A percentile compares a stretch with the other conserved stretches of the same genome.
Evolutionary conservation across 371 early-diverging fungal genomes (phyloP).

Genomic region (Gilbertella persicaria): DNA sequence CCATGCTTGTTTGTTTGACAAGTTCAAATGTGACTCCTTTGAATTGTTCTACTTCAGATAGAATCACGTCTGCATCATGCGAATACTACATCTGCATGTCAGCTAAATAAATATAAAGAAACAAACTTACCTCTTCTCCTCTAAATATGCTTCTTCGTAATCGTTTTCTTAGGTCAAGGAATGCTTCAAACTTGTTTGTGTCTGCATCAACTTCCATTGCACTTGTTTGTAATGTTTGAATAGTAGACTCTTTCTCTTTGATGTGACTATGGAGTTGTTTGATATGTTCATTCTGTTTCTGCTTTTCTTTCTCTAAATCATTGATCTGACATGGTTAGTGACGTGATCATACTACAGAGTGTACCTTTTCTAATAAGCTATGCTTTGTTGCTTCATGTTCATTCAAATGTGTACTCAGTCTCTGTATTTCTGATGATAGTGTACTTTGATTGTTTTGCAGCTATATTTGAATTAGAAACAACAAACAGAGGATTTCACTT

Average conservation of each 20-base stretch:
- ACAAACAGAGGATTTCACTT: not conserved
- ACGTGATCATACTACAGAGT: constrained; percentile 21
- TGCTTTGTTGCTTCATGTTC: constrained; percentile 15
- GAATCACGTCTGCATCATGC: constrained; percentile 31
- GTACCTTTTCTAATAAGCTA: constrained; percentile 23
- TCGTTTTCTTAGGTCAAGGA: constrained; percentile 38
- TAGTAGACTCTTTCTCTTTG: constrained; percentile 21
- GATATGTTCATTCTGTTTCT: constrained; percentile 25
- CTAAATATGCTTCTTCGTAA: constrained; percentile 42
- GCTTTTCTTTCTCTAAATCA: constrained; percentile 36
- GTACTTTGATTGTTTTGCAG: constrained; percentile 12
- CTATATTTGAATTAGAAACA: not conserved
- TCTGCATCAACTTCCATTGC: not conserved
- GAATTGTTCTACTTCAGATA: constrained; percentile 44
- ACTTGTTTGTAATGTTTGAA: constrained; percentile 4
- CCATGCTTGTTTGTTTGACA: constrained; percentile 56
- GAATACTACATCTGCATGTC: constrained; percentile 23
- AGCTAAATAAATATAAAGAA: not conserved
- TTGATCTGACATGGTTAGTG: constrained; percentile 27
- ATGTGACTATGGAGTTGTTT: constrained; percentile 16
- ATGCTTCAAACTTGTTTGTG: constrained; percentile 1
- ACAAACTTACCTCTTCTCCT: constrained; percentile 30
- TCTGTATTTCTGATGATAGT: constrained; percentile 1
- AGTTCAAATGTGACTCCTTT: constrained; percentile 44
- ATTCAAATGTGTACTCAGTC: constrained; percentile 1